A percentile compares a stretch with the other conserved stretches of the same genome.
These are phyloP conservation scores for Truncatella angustata DNA, from an alignment of 2,329 filamentous ascomycete genomes.

Conservation along the genomic window DNA sequence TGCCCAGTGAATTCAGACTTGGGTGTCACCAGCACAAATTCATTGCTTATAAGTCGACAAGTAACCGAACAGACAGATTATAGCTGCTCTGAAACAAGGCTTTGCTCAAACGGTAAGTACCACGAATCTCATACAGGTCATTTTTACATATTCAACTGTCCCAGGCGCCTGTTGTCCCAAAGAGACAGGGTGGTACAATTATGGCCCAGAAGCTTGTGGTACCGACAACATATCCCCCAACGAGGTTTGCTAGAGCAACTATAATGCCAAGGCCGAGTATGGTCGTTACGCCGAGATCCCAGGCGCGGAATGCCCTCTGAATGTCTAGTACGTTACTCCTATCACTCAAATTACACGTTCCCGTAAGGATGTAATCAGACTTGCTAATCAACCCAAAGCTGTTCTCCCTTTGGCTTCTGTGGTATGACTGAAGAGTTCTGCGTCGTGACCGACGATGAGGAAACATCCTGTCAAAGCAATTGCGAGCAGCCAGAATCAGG, in stretches of 20 bases:
- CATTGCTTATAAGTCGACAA: neutral
- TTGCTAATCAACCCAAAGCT: too few species aligned
- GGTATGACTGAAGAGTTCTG: constrained; percentile 20
- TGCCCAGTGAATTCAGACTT: neutral
- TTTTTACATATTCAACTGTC: too few species aligned
- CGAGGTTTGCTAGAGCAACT: constrained; percentile 28
- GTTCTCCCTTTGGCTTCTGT: constrained; percentile 11
- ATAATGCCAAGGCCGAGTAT: constrained; percentile 34
- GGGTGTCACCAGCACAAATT: too few species aligned
- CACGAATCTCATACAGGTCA: too few species aligned
- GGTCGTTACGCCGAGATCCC: constrained; percentile 22
- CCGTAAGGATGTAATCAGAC: too few species aligned
- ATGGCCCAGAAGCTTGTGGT: constrained; percentile 5
- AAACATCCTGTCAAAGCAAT: constrained; percentile 22
- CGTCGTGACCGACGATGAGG: constrained; percentile 17
- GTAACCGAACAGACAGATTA: neutral
- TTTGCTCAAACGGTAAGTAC: constrained; percentile 1
- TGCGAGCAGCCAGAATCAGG: constrained; percentile 17
- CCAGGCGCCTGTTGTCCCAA: constrained; percentile 7
- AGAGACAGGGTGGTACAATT: neutral
- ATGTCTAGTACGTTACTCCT: too few species aligned
- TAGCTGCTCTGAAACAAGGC: neutral
- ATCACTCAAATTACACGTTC: too few species aligned
- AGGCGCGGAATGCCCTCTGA: constrained; percentile 31
- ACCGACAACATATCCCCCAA: neutral